phyloP scores from a whole-genome alignment of 164 flowering plant genomes.

The Malania oleifera region DNA sequence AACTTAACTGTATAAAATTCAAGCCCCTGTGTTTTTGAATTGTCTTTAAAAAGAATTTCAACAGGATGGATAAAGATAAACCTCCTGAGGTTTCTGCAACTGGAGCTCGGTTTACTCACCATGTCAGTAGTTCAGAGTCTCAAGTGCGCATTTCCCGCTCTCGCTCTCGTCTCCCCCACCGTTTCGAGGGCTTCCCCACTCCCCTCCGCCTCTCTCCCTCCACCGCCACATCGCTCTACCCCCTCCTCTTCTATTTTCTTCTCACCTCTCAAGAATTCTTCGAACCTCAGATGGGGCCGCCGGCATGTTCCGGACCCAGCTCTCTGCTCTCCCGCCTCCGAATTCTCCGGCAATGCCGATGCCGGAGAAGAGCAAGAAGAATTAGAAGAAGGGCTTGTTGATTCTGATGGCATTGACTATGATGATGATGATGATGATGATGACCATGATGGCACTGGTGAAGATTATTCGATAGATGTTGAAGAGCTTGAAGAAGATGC shows the following conservation, averaged over 20 bases:
- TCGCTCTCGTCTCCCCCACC: not conserved
- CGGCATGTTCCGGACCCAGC: slow-evolving; percentile 2
- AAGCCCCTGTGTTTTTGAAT: too few relatives aligned
- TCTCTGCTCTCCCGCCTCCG: slow-evolving; percentile 4
- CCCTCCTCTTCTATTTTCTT: slow-evolving; percentile 1
- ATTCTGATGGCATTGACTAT: slow-evolving; percentile 13
- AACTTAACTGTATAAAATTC: too few relatives aligned
- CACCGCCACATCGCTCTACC: not conserved
- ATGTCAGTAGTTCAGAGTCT: too few relatives aligned
- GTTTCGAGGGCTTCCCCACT: not conserved
- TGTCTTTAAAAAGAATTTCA: too few relatives aligned
- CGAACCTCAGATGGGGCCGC: not conserved
- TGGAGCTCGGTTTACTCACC: too few relatives aligned
- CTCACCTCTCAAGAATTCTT: not conserved
- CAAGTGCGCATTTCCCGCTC: too few relatives aligned
- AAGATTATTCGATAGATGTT: slow-evolving; percentile 24
- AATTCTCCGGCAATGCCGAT: slow-evolving; percentile 6
- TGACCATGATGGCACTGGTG: not conserved
- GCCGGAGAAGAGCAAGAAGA: slow-evolving; percentile 21
- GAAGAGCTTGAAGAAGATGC: slow-evolving; percentile 69
- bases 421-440: slow-evolving; percentile 18
- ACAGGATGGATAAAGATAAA: too few relatives aligned
- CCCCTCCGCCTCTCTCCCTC: not conserved
- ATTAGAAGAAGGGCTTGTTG: slow-evolving; percentile 17
- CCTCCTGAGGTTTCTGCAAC: too few relatives aligned